Conservation (phyloP, 108 stramenopile species). For the Discostella pseudostelligera region DNA sequence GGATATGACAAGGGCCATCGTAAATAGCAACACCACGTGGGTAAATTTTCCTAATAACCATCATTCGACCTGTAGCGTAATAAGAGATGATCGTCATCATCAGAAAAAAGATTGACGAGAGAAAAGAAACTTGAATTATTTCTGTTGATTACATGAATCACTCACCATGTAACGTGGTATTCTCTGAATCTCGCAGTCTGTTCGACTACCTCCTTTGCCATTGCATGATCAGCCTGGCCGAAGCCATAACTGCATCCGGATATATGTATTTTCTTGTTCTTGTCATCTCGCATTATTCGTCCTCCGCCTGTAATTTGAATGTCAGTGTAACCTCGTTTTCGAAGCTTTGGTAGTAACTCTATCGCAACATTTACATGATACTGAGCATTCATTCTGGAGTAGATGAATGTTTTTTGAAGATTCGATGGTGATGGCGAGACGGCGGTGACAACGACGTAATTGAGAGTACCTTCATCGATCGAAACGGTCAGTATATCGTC, state of each 20-base stretch:
- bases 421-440: slow-evolving; percentile 16
- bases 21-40: too few species aligned
- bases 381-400: slow-evolving; percentile 51
- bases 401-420: slow-evolving; percentile 55
- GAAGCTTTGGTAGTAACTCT: slow-evolving; percentile 57
- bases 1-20: too few species aligned
- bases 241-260: slow-evolving; percentile 83
- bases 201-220: slow-evolving; percentile 55
- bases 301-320: slow-evolving; percentile 80
- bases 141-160: too few species aligned
- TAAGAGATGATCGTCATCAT: too few species aligned
- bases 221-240: slow-evolving; percentile 72
- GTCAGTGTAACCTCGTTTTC: slow-evolving; percentile 53
- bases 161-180: slow-evolving; percentile 53
- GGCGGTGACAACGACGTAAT: slow-evolving; percentile 78
- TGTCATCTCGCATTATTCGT: slow-evolving; percentile 53
- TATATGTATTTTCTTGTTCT: slow-evolving; percentile 54
- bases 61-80: slow-evolving; percentile 8
- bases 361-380: slow-evolving; percentile 85
- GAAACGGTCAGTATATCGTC: slow-evolving; percentile 53
- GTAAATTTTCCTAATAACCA: slow-evolving; percentile 1
- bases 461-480: slow-evolving; percentile 69
- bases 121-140: too few species aligned
- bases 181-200: slow-evolving; percentile 51
- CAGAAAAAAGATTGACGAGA: too few species aligned